Base-by-base conservation (phyloP, 192 early-diverging fungal species). In the Funneliformis geosporum region DNA sequence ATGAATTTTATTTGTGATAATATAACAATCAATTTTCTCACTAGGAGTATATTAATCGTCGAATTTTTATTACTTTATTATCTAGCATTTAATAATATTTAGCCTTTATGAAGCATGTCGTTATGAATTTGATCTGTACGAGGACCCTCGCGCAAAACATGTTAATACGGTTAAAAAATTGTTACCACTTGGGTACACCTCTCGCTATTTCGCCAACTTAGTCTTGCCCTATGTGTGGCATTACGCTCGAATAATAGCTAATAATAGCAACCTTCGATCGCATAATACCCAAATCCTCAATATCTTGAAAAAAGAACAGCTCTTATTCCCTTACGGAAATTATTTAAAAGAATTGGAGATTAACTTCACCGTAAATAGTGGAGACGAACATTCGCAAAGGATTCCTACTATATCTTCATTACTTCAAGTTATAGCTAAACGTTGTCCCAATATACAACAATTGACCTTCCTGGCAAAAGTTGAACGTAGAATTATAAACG, bases 271-370 rank as follows among this genome's bases (percentile, higher is more conserved):
- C 64, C 12, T 14, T 18, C 47, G 47, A 18, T 25, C 64, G 14
- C 33, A 66, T 38, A 66, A 66, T 28, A 25, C 25, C 9, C 5
- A 27, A 12, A 33, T 67, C 11, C 12, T 8, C 27, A 12, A 18
- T 25, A 39, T 67, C 25, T 39, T 67, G 18, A 27, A 67, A 39
- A 67, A 67, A 8, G 65, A 67, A 18, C n/a, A 67, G 27, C 65
- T 39, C 21, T 16, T 39, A 33, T 67, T 67, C 10, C 38, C 65
- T 39, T 67, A 67, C 21, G 65, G 65, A 7, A 21, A 27, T 14
- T 67, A 67, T 67, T 67, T 67, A 67, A 67, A 67, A 39, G 38
- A 27, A 67, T 67, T 67, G 27, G 65, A 33, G 21, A 39, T 67
- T 27, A 67, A 27, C 14, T 67, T 67, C 25, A 67, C 65, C 4